Evolutionary conservation across 1,139 yeast genomes (phyloP), one percentile per base, ranked within the genome.

Genomic region (Pichia sp.): DNA sequence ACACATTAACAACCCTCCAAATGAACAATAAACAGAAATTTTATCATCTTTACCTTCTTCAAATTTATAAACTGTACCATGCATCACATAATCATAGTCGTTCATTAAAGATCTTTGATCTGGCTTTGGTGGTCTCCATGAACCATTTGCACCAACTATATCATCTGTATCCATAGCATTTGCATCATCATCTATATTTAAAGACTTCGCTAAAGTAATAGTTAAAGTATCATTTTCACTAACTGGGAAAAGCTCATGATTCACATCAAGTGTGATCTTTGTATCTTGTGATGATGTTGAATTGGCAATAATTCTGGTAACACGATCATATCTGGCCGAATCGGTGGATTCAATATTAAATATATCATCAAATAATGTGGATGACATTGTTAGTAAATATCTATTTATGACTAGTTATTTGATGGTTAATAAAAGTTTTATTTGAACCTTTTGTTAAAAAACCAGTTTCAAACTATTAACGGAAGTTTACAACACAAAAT

Each of bases 51-150:
- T 69, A 51, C 79, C 83, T 67, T 92, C 98, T 64, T 92, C 97
- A 62, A 94, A 92, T 65, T 92, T 89, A 73, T 94, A 94, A 40
- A 94, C 95, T 16, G 97, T 90, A 48, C 99, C 99, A 65, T 90
- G 83, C 97, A 92, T 92, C 56, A 92, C 97, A 59, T 94, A 94
- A 63, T 94, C 98, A 68, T 89, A 92, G 61, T 92, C 97, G 62
- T 92, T 97, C 50, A 97, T 96, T 60, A 92, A 73, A 2, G 94
- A 78, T 58, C 83, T 76, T 56, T 89, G 96, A 48, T 82, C 86
- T 12, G 84, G 75, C 64, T 78, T 85, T 37, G 96, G 95, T 3
- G 92, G 90, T 69, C 97, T 82, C 97, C 97, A 92, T 20, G 87
- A 80, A 32, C 87, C 82, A 53, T 79, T 78, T 39, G 82, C 72